Evolutionary conservation across 306 rosid species (phyloP).

Genomic region (Mimosa bimucronata): DNA sequence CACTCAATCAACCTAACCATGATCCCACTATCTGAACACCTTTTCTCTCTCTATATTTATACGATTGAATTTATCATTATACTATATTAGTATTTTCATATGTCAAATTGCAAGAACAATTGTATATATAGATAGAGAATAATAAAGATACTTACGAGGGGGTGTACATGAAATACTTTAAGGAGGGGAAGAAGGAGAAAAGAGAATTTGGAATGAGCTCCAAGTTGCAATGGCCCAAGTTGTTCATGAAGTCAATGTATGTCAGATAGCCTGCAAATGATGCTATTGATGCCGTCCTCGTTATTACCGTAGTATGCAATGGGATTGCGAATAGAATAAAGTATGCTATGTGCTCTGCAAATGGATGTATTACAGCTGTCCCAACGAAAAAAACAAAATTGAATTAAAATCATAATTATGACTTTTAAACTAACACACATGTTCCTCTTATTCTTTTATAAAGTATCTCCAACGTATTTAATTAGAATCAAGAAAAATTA

Average conservation of each 20-base stretch:
- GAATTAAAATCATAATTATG: neutral
- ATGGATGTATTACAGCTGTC: conserved; percentile 82
- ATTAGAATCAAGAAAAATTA: no score
- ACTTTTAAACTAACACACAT: neutral
- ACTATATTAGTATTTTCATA: neutral
- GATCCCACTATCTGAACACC: neutral
- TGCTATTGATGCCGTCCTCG: conserved; percentile 53
- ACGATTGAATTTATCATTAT: neutral
- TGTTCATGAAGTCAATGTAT: conserved; percentile 75
- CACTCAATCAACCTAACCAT: no score
- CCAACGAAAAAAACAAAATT: neutral
- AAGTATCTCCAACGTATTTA: no score
- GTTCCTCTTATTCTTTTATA: no score
- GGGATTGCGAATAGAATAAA: conserved; percentile 64
- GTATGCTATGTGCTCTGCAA: conserved; percentile 72
- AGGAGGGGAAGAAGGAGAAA: conserved; percentile 59
- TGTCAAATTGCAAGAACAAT: neutral
- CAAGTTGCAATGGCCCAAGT: conserved; percentile 83
- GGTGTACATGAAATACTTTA: conserved; percentile 63
- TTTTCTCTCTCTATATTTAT: no score
- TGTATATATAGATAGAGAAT: neutral
- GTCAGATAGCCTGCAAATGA: conserved; percentile 45
- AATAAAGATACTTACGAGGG: conserved; percentile 74
- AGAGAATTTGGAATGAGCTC: conserved; percentile 57
- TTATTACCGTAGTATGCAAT: conserved; percentile 35